Percentiles rank a stretch among this genome's conserved stretches.
These are phyloP conservation scores for Suillus decipiens DNA, from an alignment of 768 basidiomycete genomes.

Conservation along the genomic window DNA sequence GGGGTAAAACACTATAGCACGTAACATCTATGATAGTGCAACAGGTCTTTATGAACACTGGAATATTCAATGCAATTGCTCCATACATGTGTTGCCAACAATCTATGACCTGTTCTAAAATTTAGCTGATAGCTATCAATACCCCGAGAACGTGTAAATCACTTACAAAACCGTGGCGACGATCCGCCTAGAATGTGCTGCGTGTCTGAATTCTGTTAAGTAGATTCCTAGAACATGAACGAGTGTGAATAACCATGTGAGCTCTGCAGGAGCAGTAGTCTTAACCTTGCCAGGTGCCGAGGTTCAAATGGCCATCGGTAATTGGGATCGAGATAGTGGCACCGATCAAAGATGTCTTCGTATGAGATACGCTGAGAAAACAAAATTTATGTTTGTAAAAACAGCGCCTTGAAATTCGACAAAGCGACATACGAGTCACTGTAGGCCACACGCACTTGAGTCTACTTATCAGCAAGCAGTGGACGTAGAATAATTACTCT, in stretches of 20 bases:
- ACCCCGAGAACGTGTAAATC: neutral
- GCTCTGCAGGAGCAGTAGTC: constrained; percentile 3
- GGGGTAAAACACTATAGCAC: neutral
- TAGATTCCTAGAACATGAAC: constrained; percentile 64
- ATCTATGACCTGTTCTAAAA: neutral
- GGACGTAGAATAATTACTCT: constrained; percentile 56
- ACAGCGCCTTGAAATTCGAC: constrained; percentile 10
- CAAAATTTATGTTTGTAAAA: constrained; percentile 4
- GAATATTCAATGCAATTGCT: neutral
- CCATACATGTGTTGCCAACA: neutral
- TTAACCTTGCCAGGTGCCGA: constrained; percentile 93
- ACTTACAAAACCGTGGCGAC: constrained; percentile 83
- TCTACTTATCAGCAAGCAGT: constrained; percentile 10
- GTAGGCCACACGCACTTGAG: constrained; percentile 14
- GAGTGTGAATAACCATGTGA: neutral
- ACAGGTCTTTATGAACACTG: neutral
- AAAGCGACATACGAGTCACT: constrained; percentile 70
- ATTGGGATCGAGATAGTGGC: constrained; percentile 83
- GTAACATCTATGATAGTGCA: neutral
- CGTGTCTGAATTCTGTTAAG: constrained; percentile 80
- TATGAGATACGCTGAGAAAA: constrained; percentile 74
- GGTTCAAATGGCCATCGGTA: constrained; percentile 69
- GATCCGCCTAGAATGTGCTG: constrained; percentile 62
- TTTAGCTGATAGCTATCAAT: neutral
- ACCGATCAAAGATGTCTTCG: constrained; percentile 86